Conservation (phyloP, 192 early-diverging fungal species). For the Podila horticola region DNA sequence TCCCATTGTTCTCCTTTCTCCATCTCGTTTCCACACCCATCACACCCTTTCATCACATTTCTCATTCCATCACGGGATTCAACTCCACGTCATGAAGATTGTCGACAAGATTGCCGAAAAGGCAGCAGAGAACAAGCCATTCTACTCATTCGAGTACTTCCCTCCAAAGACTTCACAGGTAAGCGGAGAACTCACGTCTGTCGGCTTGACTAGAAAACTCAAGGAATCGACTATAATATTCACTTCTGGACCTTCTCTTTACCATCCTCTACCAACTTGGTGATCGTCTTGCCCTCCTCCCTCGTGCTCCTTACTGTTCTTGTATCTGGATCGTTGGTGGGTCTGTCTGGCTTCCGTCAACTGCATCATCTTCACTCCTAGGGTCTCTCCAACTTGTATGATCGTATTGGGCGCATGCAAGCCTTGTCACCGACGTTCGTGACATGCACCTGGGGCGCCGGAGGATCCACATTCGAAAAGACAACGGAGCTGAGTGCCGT, state of each 20-base stretch:
- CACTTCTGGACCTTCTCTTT: conserved; percentile 44
- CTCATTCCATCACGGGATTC: background rate
- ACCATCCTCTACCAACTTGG: background rate
- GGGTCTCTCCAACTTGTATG: conserved; percentile 84
- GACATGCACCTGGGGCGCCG: conserved; percentile 90
- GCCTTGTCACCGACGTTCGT: conserved; percentile 78
- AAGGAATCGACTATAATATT: conserved; percentile 15
- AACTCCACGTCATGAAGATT: conserved; percentile 63
- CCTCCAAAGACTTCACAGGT: conserved; percentile 88
- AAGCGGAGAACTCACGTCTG: conserved; percentile 11
- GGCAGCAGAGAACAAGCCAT: conserved; percentile 65
- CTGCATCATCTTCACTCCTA: conserved; percentile 44
- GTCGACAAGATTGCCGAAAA: conserved; percentile 72
- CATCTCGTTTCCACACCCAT: background rate
- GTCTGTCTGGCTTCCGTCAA: too few relatives aligned
- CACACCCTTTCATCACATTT: background rate
- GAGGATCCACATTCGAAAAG: conserved; percentile 78
- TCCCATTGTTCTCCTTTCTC: background rate
- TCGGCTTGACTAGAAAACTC: too few relatives aligned
- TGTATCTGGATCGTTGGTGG: conserved; percentile 29
- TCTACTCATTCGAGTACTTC: conserved; percentile 93
- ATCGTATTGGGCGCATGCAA: conserved; percentile 86
- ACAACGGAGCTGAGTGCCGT: conserved; percentile 77
- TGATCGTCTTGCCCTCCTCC: background rate
- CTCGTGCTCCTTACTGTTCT: conserved; percentile 8